phyloP scores from a whole-genome alignment of 495 filamentous ascomycete species.

The Oleoguttula mirabilis region DNA sequence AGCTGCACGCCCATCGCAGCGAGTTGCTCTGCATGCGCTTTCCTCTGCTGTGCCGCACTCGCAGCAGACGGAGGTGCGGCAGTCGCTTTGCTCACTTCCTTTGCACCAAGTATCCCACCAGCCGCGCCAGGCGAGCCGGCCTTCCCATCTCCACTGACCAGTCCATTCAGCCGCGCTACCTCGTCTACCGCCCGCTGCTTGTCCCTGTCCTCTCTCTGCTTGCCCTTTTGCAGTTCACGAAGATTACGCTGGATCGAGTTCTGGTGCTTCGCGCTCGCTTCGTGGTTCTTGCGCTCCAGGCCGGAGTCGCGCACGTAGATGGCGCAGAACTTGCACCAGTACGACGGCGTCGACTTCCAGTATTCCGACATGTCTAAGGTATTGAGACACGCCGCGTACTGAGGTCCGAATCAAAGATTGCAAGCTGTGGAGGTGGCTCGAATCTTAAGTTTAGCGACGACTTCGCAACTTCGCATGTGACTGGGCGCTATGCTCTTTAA shows the following conservation, averaged over 20 bases:
- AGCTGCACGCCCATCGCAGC: constrained; percentile 77
- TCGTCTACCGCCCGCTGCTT: constrained; percentile 73
- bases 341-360: constrained; percentile 95
- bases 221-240: constrained; percentile 68
- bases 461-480: too few species aligned
- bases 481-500: too few species aligned
- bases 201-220: constrained; percentile 66
- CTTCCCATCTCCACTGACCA: constrained; percentile 39
- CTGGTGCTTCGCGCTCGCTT: constrained; percentile 82
- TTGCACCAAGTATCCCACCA: constrained; percentile 5
- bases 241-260: constrained; percentile 78
- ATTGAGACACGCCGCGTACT: too few species aligned
- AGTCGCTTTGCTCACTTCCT: constrained; percentile 3
- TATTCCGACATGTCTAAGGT: constrained; percentile 96
- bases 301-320: constrained; percentile 84
- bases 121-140: constrained; percentile 1
- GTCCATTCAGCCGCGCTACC: constrained; percentile 71
- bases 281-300: constrained; percentile 81
- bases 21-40: constrained; percentile 74
- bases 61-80: background rate
- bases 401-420: too few species aligned
- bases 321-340: constrained; percentile 97
- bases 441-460: too few species aligned
- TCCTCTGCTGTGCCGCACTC: constrained; percentile 53
- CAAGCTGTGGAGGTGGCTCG: too few species aligned